Conservation (phyloP, 139 green algal genomes). For the Chlorella sp. region DNA sequence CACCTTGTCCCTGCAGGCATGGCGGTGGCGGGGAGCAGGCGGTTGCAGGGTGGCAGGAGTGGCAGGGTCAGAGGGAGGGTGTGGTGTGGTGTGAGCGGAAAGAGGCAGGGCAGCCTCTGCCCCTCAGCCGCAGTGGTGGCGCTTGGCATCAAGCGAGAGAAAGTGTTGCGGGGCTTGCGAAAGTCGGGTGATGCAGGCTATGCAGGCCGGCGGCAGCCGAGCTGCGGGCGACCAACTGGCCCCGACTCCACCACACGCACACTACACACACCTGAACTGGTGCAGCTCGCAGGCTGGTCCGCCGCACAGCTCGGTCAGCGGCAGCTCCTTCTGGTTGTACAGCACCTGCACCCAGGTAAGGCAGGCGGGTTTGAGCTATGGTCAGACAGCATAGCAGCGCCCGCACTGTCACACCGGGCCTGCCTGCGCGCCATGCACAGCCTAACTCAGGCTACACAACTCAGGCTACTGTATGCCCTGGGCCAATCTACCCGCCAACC, state of each 20-base stretch:
- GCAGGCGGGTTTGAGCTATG: neutral
- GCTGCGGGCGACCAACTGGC: no score
- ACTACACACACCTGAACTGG: conserved; percentile 41
- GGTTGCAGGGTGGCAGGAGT: neutral
- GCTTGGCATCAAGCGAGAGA: neutral
- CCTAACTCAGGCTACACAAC: no score
- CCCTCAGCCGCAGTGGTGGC: neutral
- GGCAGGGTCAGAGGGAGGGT: neutral
- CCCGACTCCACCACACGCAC: no score
- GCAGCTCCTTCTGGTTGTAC: conserved; percentile 68
- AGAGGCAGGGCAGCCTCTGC: neutral
- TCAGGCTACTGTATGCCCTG: no score
- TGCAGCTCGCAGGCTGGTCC: conserved; percentile 49
- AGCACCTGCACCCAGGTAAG: conserved; percentile 59
- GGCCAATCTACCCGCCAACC: no score
- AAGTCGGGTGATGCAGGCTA: neutral
- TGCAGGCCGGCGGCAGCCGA: neutral
- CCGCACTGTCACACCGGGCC: no score
- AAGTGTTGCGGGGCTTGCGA: neutral
- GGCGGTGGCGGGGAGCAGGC: no score
- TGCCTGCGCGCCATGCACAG: no score
- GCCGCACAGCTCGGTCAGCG: conserved; percentile 54
- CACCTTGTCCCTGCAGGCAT: conserved; percentile 45
- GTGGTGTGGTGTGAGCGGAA: no score
- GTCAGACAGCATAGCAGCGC: no score